Evolutionary conservation across 2,329 filamentous ascomycete species (phyloP), one percentile per base, ranked within the genome.

Genomic region (Tricladium varicosporioides): DNA sequence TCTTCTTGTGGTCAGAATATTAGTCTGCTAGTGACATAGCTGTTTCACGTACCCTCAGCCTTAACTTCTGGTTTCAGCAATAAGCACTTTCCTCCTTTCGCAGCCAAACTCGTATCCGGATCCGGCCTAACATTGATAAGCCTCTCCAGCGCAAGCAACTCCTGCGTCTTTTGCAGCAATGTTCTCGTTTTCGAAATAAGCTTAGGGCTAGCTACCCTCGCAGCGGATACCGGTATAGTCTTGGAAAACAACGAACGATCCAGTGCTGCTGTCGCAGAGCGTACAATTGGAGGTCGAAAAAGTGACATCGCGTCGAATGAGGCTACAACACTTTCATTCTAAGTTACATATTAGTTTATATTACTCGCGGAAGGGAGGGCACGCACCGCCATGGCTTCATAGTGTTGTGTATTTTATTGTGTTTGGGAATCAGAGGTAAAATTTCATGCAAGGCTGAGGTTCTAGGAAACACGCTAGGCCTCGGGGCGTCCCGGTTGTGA

Each of bases 201-300:
- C 64, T 84, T 88, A 59, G 82, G 82, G 69, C 94, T 88, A 62
- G 84, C 82, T 46, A 97, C 78, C 40, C 88, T 83, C 5, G 92
- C 93, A 2, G 92, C 92, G 8, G 91, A 83, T 19, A 93, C 78
- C 19, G 87, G 85, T 54, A 96, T 76, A 1, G 80, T 89, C 71
- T 87, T 91, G 52, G 83, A 79, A 76, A 97, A 97, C 62, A 95
- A 86, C 14, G 87, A 81, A 64, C 90, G 86, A 75, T 99, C 92
- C 62, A 99, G 84, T 50, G 83, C 82, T 69, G 86, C 86, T 77
- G 91, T 89, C 58, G 87, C 86, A 8, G 73, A 71, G 72, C 89
- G 88, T 66, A 93, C 87, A 58, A 92, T 79, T 19, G 92, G 92
- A 48, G 92, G 91, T 63, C 87, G 85, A 72, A 96, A 90, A 51